These are phyloP conservation scores for Kalaharituber pfeilii DNA, from an alignment of 2,329 filamentous ascomycete species.

Conservation along the genomic window DNA sequence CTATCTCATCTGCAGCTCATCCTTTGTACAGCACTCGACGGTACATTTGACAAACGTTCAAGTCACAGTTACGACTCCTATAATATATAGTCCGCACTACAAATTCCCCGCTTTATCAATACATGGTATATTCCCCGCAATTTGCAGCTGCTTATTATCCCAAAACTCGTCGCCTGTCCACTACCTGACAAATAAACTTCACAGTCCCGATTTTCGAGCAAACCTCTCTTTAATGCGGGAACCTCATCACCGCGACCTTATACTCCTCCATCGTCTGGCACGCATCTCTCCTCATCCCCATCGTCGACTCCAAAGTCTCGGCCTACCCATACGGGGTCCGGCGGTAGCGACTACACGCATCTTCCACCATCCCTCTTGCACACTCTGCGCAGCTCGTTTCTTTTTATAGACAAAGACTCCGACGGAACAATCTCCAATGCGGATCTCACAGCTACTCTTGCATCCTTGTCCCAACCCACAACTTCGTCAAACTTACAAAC, in stretches of 20 bases:
- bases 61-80: too few species aligned
- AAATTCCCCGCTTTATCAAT: not conserved
- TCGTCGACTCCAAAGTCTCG: not conserved
- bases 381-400: constrained; percentile 37
- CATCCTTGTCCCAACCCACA: constrained; percentile 54
- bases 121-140: not conserved
- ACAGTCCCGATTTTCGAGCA: not conserved
- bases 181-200: too few species aligned
- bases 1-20: too few species aligned
- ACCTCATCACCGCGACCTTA: not conserved
- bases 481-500: constrained; percentile 41
- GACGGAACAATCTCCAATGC: constrained; percentile 67
- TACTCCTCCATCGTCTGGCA: not conserved
- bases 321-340: not conserved
- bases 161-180: not conserved
- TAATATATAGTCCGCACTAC: too few species aligned
- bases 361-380: constrained; percentile 7
- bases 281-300: not conserved
- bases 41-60: too few species aligned
- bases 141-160: not conserved
- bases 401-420: constrained; percentile 77
- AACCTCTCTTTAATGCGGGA: not conserved
- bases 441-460: constrained; percentile 74
- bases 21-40: too few species aligned
- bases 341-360: not conserved